A percentile compares a stretch with the other conserved stretches of the same genome.
Conservation (phyloP, 192 early-diverging fungal genomes). For the Linnemannia exigua region DNA sequence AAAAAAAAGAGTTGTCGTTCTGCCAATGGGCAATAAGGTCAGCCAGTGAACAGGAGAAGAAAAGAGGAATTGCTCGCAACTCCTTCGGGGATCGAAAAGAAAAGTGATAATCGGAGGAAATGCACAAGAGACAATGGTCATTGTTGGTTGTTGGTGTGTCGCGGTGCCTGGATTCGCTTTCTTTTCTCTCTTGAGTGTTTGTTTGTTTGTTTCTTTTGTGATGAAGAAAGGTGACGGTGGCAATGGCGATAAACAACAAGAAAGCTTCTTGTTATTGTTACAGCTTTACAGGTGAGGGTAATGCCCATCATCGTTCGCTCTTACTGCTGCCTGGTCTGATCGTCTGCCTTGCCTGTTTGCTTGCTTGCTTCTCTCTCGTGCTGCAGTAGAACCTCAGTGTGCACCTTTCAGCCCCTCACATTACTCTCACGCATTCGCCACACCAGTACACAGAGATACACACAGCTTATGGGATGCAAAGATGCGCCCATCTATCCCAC, state of each 20-base stretch:
- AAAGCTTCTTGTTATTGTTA: neutral
- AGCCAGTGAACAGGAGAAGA: neutral
- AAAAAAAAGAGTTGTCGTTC: neutral
- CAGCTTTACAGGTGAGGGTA: no score
- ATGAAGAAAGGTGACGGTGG: neutral
- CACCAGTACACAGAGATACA: neutral
- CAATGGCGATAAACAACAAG: neutral
- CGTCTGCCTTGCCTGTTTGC: neutral
- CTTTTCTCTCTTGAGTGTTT: no score
- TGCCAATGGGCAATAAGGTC: neutral
- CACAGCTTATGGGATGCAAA: slow-evolving; percentile 19
- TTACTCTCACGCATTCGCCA: neutral
- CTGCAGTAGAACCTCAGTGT: neutral
- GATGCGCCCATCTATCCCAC: neutral
- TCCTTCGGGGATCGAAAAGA: slow-evolving; percentile 7
- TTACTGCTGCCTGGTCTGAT: neutral
- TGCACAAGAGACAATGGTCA: neutral
- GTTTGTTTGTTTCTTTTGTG: neutral
- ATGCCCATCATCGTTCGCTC: no score
- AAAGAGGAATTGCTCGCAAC: neutral
- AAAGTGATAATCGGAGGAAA: neutral
- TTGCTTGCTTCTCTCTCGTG: neutral
- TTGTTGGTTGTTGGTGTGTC: neutral
- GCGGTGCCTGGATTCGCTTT: neutral
- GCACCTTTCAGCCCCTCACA: neutral